phyloP scores from a whole-genome alignment of 768 basidiomycete genomes.

The Boletus barrowsii region DNA sequence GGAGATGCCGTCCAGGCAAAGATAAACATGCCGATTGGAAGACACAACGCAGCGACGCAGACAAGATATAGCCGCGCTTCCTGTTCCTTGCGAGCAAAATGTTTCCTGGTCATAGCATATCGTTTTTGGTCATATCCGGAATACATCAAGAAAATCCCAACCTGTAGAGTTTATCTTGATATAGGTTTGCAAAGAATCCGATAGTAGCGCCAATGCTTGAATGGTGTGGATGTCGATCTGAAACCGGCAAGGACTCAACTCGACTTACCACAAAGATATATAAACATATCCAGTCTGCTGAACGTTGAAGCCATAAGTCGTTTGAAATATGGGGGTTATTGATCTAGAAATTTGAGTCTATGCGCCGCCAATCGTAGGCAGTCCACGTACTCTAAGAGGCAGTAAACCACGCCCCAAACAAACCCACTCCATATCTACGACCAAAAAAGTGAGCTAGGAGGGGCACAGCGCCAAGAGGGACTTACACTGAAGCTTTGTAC shows the following conservation, averaged over 20 bases:
- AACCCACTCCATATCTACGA: constrained; percentile 63
- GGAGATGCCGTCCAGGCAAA: constrained; percentile 66
- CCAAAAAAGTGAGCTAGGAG: background rate
- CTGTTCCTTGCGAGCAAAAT: constrained; percentile 29
- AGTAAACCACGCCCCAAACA: constrained; percentile 72
- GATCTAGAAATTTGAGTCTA: constrained; percentile 37
- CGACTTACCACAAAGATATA: constrained; percentile 46
- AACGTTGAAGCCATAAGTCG: constrained; percentile 58
- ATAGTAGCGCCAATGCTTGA: constrained; percentile 50
- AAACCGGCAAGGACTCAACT: background rate
- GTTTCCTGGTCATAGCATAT: constrained; percentile 22
- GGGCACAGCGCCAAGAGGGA: background rate
- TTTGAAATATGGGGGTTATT: constrained; percentile 51
- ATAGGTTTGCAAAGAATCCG: constrained; percentile 42
- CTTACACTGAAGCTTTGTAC: constrained; percentile 69
- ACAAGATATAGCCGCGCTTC: constrained; percentile 61
- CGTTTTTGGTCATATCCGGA: constrained; percentile 8
- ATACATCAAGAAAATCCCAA: constrained; percentile 14
- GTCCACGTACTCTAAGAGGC: constrained; percentile 50
- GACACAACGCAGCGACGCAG: constrained; percentile 49
- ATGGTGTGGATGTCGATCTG: background rate
- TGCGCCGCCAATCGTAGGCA: background rate
- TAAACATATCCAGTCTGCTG: constrained; percentile 60
- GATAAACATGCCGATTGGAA: constrained; percentile 62
- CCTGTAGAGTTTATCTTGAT: constrained; percentile 52